These are phyloP conservation scores for Solanum verrucosum DNA, from an alignment of 257 asterid species.

Conservation along the genomic window DNA sequence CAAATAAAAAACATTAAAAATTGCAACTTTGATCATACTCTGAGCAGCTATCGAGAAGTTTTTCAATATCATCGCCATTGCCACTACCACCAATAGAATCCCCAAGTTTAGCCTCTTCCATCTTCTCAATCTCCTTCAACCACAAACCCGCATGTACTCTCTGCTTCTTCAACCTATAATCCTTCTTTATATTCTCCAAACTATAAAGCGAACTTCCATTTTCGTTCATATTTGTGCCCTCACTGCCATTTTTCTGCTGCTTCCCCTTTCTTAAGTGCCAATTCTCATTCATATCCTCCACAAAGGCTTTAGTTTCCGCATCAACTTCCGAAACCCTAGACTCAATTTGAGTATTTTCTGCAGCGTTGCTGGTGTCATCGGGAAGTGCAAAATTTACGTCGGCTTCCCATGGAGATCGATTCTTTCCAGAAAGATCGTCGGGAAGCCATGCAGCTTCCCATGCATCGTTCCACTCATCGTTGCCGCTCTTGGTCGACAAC, in stretches of 20 bases:
- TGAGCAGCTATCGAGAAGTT: slow-evolving; percentile 70
- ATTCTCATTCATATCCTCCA: slow-evolving; percentile 90
- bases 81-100: slow-evolving; percentile 33
- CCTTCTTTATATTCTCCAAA: slow-evolving; percentile 73
- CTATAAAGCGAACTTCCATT: slow-evolving; percentile 34
- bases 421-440: slow-evolving; percentile 51
- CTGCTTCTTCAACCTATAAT: slow-evolving; percentile 83
- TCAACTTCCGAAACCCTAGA: slow-evolving; percentile 31
- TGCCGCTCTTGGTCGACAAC: slow-evolving; percentile 33
- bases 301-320: slow-evolving; percentile 74
- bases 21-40: slow-evolving; percentile 34
- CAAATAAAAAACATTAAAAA: background rate
- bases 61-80: slow-evolving; percentile 56
- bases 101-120: slow-evolving; percentile 82
- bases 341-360: slow-evolving; percentile 10
- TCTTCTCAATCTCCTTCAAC: slow-evolving; percentile 89
- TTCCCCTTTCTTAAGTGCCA: slow-evolving; percentile 93
- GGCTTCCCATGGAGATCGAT: slow-evolving; percentile 79
- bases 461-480: slow-evolving; percentile 82
- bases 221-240: slow-evolving; percentile 7
- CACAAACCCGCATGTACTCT: slow-evolving; percentile 79
- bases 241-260: background rate
- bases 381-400: slow-evolving; percentile 55
- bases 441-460: slow-evolving; percentile 98
- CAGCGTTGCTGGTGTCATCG: background rate